Evolutionary conservation across 2,329 filamentous ascomycete genomes (phyloP).

Genomic region (Colletotrichum cordylinicola): DNA sequence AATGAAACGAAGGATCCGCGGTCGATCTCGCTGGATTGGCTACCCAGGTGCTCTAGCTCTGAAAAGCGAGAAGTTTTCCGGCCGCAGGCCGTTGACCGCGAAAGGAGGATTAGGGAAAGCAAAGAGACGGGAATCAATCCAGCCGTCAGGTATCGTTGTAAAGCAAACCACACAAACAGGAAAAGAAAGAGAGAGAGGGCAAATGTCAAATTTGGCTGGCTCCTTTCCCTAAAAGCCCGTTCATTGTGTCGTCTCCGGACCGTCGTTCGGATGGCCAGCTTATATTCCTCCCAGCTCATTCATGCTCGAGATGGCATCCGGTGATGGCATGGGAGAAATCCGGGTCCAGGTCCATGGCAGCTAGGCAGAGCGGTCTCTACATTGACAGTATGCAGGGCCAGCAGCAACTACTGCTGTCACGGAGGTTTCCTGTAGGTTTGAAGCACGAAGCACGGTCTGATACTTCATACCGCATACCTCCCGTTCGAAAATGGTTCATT

Average conservation of each 20-base stretch:
- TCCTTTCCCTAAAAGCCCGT: not conserved
- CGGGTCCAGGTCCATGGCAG: not conserved
- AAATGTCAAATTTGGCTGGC: not conserved
- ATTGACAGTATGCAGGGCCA: not conserved
- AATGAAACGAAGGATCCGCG: not conserved
- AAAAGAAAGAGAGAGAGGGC: not conserved
- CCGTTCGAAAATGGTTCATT: conserved; percentile 5
- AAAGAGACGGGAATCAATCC: conserved; percentile 1
- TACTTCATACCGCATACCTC: not conserved
- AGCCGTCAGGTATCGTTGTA: not conserved
- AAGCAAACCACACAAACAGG: not conserved
- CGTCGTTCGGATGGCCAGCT: conserved; percentile 8
- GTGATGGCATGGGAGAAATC: not conserved
- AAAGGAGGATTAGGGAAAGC: not conserved
- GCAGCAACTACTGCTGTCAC: not conserved
- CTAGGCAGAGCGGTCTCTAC: not conserved
- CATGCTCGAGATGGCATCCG: not conserved
- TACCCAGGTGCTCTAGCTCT: conserved; percentile 10
- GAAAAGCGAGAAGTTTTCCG: not conserved
- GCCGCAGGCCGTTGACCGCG: not conserved
- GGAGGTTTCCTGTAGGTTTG: conserved; percentile 17
- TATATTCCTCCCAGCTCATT: conserved; percentile 4
- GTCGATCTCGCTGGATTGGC: not conserved
- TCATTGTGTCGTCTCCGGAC: not conserved
- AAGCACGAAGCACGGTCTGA: conserved; percentile 15